Percentiles rank a stretch among this genome's conserved stretches.
phyloP scores from a whole-genome alignment of 805 yeast genomes.

The Yarrowia divulgata region DNA sequence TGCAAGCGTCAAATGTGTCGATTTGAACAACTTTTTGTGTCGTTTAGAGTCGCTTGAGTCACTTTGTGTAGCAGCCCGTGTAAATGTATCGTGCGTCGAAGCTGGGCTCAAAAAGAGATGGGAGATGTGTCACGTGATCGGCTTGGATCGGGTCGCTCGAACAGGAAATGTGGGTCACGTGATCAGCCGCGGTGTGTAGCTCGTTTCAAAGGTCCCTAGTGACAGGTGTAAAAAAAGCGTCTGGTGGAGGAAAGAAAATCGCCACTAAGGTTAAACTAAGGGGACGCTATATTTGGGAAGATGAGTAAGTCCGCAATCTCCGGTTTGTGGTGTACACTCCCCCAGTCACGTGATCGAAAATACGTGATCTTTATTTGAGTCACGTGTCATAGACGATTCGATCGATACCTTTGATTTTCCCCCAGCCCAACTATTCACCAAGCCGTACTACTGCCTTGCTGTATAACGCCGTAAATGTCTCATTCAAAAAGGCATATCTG shows the following conservation, averaged over 20 bases:
- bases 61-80: background rate
- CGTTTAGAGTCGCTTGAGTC: background rate
- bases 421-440: background rate
- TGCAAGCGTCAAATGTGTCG: background rate
- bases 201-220: background rate
- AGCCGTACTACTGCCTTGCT: background rate
- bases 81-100: background rate
- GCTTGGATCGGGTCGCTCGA: background rate
- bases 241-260: slow-evolving; percentile 19
- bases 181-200: background rate
- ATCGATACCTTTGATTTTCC: background rate
- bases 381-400: background rate
- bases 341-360: too few relatives aligned
- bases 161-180: background rate
- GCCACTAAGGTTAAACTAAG: slow-evolving; percentile 37
- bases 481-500: background rate
- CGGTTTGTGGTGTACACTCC: background rate
- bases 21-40: background rate
- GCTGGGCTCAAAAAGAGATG: too few relatives aligned
- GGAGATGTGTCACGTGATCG: background rate
- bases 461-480: slow-evolving; percentile 5
- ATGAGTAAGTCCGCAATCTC: slow-evolving; percentile 2
- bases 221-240: background rate
- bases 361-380: too few relatives aligned
- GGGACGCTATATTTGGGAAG: slow-evolving; percentile 15